Evolutionary conservation across 192 early-diverging fungal species (phyloP).

Genomic region (Gaertneriomyces semiglobifer): DNA sequence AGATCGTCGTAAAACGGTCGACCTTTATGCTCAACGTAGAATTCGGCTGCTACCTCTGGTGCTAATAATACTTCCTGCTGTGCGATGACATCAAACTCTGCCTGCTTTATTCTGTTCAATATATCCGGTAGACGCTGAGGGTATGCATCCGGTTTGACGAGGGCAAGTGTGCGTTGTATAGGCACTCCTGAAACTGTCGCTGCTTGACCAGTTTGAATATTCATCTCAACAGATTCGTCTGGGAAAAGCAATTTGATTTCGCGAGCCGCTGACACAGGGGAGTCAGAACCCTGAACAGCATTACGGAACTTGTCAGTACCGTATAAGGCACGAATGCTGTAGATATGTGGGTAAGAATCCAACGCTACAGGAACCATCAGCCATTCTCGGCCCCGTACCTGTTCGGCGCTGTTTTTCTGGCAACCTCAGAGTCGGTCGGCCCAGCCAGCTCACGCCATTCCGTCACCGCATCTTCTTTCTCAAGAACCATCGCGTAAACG

Average conservation of each 20-base stretch:
- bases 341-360: slow-evolving; percentile 14
- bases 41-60: slow-evolving; percentile 40
- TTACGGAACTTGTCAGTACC: slow-evolving; percentile 42
- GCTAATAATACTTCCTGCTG: slow-evolving; percentile 39
- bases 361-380: not conserved
- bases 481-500: slow-evolving; percentile 40
- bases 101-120: slow-evolving; percentile 18
- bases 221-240: not conserved
- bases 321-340: slow-evolving; percentile 39
- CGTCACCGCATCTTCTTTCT: slow-evolving; percentile 31
- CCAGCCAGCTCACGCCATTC: slow-evolving; percentile 38
- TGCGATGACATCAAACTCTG: slow-evolving; percentile 44
- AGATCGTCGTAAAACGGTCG: slow-evolving; percentile 48
- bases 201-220: not conserved
- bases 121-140: slow-evolving; percentile 29
- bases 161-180: slow-evolving; percentile 40
- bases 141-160: slow-evolving; percentile 38
- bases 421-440: slow-evolving; percentile 46
- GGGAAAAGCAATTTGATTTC: slow-evolving; percentile 35
- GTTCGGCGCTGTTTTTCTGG: slow-evolving; percentile 32
- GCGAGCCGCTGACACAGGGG: slow-evolving; percentile 31
- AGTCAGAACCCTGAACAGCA: slow-evolving; percentile 48
- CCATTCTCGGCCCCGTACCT: slow-evolving; percentile 22
- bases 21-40: slow-evolving; percentile 47
- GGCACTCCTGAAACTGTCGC: slow-evolving; percentile 12